Percentiles rank a stretch among this genome's conserved stretches.
Conservation (phyloP, 2,329 filamentous ascomycete genomes). For the Nemania diffusa region DNA sequence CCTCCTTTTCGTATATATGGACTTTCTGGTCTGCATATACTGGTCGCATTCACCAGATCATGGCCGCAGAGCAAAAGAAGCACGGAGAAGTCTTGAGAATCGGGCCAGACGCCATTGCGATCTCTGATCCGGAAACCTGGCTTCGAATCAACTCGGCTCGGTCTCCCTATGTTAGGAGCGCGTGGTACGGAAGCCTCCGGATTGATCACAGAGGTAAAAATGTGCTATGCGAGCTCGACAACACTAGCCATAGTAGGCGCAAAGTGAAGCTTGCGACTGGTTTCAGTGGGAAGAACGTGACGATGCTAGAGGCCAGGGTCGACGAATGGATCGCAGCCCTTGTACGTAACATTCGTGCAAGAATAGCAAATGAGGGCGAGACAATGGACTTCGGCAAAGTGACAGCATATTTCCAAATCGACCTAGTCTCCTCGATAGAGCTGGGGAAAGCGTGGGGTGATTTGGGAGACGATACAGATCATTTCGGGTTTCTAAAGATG, state of each 20-base stretch:
- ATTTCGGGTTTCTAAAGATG: constrained; percentile 40
- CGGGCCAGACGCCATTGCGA: constrained; percentile 41
- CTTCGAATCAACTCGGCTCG: constrained; percentile 43
- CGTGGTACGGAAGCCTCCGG: constrained; percentile 41
- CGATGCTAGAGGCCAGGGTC: constrained; percentile 41
- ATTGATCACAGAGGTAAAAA: constrained; percentile 43
- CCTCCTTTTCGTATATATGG: constrained; percentile 45
- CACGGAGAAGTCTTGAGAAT: constrained; percentile 44
- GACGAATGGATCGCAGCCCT: constrained; percentile 39
- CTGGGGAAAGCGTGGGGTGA: constrained; percentile 42
- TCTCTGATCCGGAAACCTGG: constrained; percentile 42
- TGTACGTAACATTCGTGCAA: constrained; percentile 34
- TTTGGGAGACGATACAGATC: constrained; percentile 39
- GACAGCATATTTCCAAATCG: constrained; percentile 42
- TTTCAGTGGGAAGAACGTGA: constrained; percentile 42
- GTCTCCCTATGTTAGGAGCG: constrained; percentile 39
- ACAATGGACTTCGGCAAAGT: constrained; percentile 40
- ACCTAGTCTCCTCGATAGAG: constrained; percentile 39
- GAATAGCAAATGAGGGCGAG: constrained; percentile 26
- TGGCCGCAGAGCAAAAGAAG: constrained; percentile 36
- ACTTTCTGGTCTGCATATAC: constrained; percentile 26
- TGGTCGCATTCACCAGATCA: constrained; percentile 31
- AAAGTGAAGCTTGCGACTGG: constrained; percentile 42
- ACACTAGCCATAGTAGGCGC: constrained; percentile 40
- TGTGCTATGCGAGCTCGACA: constrained; percentile 39